Percentiles rank a stretch among this genome's conserved stretches.
phyloP scores from a whole-genome alignment of 768 basidiomycete genomes.

The Tulasnella sp. region DNA sequence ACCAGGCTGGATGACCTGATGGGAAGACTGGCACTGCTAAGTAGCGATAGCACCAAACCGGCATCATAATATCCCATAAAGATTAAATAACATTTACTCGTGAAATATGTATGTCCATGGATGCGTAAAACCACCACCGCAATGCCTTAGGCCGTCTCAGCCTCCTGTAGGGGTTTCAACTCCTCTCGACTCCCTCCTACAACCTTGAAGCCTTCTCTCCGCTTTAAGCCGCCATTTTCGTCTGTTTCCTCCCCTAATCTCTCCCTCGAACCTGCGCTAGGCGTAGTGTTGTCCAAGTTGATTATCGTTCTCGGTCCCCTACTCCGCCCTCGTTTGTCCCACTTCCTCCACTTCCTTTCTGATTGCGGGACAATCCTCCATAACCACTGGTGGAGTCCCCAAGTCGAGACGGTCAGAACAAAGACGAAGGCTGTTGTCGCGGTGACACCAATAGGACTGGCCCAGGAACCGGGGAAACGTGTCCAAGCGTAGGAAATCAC shows the following conservation, averaged over 20 bases:
- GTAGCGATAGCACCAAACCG: constrained; percentile 10
- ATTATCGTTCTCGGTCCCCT: background rate
- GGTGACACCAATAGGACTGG: constrained; percentile 18
- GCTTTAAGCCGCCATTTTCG: background rate
- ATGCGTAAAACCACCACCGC: background rate
- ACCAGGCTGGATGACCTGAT: constrained; percentile 51
- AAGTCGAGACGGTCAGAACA: background rate
- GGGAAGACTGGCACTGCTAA: constrained; percentile 8
- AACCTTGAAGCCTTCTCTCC: background rate
- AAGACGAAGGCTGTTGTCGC: constrained; percentile 5
- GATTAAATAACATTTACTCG: background rate
- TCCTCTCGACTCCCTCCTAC: background rate
- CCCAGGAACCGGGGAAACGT: background rate
- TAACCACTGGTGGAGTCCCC: constrained; percentile 13
- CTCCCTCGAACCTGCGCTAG: background rate
- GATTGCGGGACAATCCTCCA: background rate
- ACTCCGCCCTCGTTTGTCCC: background rate
- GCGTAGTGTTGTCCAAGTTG: background rate
- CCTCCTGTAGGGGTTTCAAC: constrained; percentile 2
- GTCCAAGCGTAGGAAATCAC: constrained; percentile 27
- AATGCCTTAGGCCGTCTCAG: background rate
- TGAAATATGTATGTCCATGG: background rate
- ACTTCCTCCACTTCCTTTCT: constrained; percentile 6
- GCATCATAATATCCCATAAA: background rate
- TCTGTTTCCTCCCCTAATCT: background rate